Base-by-base conservation (phyloP, 2,329 filamentous ascomycete species). In the Escovopsis weberi region DNA sequence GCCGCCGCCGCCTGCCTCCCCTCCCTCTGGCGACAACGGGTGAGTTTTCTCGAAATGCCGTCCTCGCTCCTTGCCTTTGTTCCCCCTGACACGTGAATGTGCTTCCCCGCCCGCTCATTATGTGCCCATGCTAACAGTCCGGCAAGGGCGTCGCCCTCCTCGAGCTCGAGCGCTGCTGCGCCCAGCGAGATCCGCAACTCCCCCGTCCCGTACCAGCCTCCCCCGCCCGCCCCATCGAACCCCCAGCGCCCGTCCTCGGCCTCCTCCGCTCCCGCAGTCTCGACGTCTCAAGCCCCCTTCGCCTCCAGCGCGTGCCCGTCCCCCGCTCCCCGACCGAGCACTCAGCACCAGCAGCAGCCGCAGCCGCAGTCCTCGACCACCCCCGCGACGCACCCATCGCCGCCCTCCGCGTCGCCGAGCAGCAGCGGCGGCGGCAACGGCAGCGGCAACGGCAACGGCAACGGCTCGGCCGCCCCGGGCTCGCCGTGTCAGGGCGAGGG, bases 401-500 rank as follows among this genome's bases (percentile, higher is more conserved):
- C 43, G 6, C 37, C 26, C 10, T 12, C 39, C 33, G 18, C 45
- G 10, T 26, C 26, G 37, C 35, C 23, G 37, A 42, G 37, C 39
- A 37, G 43, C 6, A 45, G 44, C 15, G 32, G 32, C 32, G 30
- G 42, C 35, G 23, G 39, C 15, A 28, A 9, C 26, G 9, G 9
- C 26, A 28, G 9, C 26, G 26, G 26, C 26, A 33, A 37, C 19
- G 47, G 47, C 28, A 45, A 48, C 19, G 49, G 48, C 38, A 49
- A 45, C 47, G 53, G 49, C 26, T 15, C 41, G 26, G 40, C 34
- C 6, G 58, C 62, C 35, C 52, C 51, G 6, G 66, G 65, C 30
- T 58, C 65, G 12, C 42, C 65, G 18, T 80, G 77, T 60, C 58
- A 53, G 32, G 45, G 59, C 4, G 74, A 80, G 51, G 77, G 77